Evolutionary conservation across 1,284 basidiomycete genomes (phyloP).

Genomic region (Tilletiopsis washingtonensis): DNA sequence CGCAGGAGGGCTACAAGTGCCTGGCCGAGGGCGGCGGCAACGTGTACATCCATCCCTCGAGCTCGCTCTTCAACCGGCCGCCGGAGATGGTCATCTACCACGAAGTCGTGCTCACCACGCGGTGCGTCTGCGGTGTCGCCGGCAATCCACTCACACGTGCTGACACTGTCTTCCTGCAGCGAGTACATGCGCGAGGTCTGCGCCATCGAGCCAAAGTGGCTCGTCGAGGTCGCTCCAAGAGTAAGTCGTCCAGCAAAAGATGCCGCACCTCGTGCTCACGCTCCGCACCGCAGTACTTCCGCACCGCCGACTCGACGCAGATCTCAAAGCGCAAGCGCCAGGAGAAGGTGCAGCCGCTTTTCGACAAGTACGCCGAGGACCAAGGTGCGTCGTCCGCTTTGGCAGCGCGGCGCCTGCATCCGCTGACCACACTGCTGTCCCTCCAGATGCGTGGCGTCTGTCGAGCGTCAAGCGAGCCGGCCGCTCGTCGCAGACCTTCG

Average conservation of each 20-base stretch:
- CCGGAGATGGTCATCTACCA: constrained; percentile 68
- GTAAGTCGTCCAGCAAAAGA: no score
- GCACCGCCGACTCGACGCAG: constrained; percentile 86
- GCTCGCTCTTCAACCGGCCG: constrained; percentile 90
- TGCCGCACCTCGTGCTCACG: no score
- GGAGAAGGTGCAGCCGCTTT: constrained; percentile 92
- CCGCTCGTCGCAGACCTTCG: constrained; percentile 14
- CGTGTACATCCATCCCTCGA: constrained; percentile 94
- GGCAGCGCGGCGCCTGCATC: no score
- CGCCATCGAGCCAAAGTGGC: constrained; percentile 95
- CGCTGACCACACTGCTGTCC: no score
- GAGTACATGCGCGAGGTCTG: constrained; percentile 94
- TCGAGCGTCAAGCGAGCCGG: constrained; percentile 15
- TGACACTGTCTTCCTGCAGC: no score
- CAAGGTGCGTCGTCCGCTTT: no score
- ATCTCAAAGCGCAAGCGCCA: constrained; percentile 94
- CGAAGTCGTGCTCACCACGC: constrained; percentile 63
- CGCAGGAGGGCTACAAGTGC: constrained; percentile 70
- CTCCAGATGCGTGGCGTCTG: constrained; percentile 17
- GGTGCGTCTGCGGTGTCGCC: no score
- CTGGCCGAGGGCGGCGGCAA: constrained; percentile 81
- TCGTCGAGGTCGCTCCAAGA: constrained; percentile 66
- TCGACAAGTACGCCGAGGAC: constrained; percentile 32
- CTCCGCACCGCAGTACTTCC: constrained; percentile 97
- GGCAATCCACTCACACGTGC: no score